These are phyloP conservation scores for Akanthomyces dipterigenus DNA, from an alignment of 2,329 filamentous ascomycete genomes.

Conservation along the genomic window DNA sequence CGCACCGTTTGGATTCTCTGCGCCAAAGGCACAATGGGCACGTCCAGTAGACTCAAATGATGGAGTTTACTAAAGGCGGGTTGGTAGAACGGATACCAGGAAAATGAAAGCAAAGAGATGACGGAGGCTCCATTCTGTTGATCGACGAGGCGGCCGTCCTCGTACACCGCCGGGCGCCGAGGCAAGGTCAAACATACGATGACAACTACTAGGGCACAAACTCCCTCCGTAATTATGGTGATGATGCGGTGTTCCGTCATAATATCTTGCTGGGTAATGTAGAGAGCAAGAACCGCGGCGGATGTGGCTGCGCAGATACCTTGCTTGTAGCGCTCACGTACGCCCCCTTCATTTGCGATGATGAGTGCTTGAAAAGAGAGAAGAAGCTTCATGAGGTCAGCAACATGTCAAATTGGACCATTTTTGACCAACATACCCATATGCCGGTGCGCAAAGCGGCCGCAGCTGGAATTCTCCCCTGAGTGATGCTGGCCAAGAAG, in stretches of 20 bases:
- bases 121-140: conserved; percentile 49
- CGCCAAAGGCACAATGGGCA: not conserved
- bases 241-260: not conserved
- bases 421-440: not conserved
- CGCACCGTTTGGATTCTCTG: not conserved
- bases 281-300: not conserved
- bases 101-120: conserved; percentile 50
- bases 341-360: not conserved
- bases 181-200: conserved; percentile 46
- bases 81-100: conserved; percentile 51
- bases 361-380: not conserved
- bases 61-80: conserved; percentile 35
- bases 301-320: not conserved
- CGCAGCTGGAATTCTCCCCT: not conserved
- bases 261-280: not conserved
- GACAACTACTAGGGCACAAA: conserved; percentile 28
- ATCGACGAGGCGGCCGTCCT: conserved; percentile 50
- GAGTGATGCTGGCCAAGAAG: too few species aligned
- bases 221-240: not conserved
- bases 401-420: not conserved
- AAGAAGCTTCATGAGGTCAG: not conserved
- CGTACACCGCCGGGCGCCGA: conserved; percentile 54
- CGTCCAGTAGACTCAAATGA: conserved; percentile 9
- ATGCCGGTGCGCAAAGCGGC: not conserved
- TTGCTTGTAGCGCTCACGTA: not conserved